A percentile compares a stretch with the other conserved stretches of the same genome.
phyloP scores from a whole-genome alignment of 2,329 filamentous ascomycete genomes.

The Penicillium sp. region DNA sequence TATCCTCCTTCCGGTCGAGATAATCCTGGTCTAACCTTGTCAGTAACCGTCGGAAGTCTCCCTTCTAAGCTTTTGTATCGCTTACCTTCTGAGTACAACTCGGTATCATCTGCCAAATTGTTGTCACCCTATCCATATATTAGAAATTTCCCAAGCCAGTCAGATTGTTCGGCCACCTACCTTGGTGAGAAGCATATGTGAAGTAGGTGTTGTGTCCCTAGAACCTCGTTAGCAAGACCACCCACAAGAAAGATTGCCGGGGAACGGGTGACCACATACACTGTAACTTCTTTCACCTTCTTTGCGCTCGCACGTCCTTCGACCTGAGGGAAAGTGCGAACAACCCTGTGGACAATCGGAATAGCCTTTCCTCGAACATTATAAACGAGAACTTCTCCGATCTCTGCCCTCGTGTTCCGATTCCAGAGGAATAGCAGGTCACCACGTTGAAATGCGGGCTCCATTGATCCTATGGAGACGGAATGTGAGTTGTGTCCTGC shows the following conservation, averaged over 20 bases:
- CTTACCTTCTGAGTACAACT: slow-evolving; percentile 55
- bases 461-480: slow-evolving; percentile 51
- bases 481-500: neutral
- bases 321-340: slow-evolving; percentile 62
- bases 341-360: slow-evolving; percentile 91
- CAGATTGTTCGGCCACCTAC: slow-evolving; percentile 4
- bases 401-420: slow-evolving; percentile 58
- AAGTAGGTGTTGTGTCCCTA: slow-evolving; percentile 26
- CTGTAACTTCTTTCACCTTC: slow-evolving; percentile 35
- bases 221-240: slow-evolving; percentile 2
- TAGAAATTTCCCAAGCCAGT: neutral
- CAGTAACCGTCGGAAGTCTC: neutral
- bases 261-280: slow-evolving; percentile 20
- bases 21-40: slow-evolving; percentile 70
- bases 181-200: slow-evolving; percentile 76
- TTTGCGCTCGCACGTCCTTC: slow-evolving; percentile 31
- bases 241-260: neutral
- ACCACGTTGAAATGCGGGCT: slow-evolving; percentile 64
- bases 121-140: slow-evolving; percentile 67
- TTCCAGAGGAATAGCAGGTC: slow-evolving; percentile 66
- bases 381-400: slow-evolving; percentile 70
- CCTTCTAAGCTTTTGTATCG: neutral
- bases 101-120: slow-evolving; percentile 89
- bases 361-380: slow-evolving; percentile 70
- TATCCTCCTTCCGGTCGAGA: slow-evolving; percentile 75